A percentile compares a stretch with the other conserved stretches of the same genome.
Conservation (phyloP, 1,284 basidiomycete genomes). For the Cryptococcus jaspeensis region DNA sequence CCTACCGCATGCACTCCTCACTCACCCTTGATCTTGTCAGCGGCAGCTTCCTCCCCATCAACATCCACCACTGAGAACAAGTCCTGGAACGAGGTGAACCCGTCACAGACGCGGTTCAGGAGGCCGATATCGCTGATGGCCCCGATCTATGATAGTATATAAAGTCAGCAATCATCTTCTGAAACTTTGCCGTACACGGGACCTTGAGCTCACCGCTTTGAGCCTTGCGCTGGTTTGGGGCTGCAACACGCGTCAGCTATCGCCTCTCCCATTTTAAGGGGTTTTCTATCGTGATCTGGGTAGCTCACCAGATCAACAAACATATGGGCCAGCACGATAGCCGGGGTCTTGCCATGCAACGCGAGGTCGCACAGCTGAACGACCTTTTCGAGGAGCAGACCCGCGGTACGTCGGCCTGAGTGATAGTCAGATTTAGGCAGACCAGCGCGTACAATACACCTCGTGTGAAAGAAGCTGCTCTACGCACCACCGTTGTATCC, state of each 20-base stretch:
- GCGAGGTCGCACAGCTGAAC: slow-evolving; percentile 4
- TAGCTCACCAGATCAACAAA: slow-evolving; percentile 32
- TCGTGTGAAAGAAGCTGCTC: too few relatives aligned
- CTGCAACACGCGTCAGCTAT: neutral
- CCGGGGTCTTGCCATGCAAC: neutral
- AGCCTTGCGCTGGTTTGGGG: slow-evolving; percentile 5
- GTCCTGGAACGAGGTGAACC: slow-evolving; percentile 48
- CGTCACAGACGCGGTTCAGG: slow-evolving; percentile 32
- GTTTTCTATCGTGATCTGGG: too few relatives aligned
- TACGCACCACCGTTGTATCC: slow-evolving; percentile 21
- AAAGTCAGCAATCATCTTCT: neutral
- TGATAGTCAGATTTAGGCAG: too few relatives aligned
- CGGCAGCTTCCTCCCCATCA: slow-evolving; percentile 18
- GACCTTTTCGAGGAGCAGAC: neutral
- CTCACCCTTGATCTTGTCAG: slow-evolving; percentile 25
- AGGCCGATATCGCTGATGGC: slow-evolving; percentile 8
- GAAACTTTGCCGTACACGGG: neutral
- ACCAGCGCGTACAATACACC: too few relatives aligned
- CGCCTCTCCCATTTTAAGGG: too few relatives aligned
- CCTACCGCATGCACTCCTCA: too few relatives aligned
- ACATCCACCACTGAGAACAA: slow-evolving; percentile 72
- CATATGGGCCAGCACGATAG: slow-evolving; percentile 8
- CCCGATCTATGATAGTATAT: neutral
- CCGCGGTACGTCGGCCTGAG: neutral
- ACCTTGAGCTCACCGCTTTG: slow-evolving; percentile 4